A percentile compares a stretch with the other conserved stretches of the same genome.
Evolutionary conservation across 306 rosid genomes (phyloP).

Genomic region (Fagus crenata): DNA sequence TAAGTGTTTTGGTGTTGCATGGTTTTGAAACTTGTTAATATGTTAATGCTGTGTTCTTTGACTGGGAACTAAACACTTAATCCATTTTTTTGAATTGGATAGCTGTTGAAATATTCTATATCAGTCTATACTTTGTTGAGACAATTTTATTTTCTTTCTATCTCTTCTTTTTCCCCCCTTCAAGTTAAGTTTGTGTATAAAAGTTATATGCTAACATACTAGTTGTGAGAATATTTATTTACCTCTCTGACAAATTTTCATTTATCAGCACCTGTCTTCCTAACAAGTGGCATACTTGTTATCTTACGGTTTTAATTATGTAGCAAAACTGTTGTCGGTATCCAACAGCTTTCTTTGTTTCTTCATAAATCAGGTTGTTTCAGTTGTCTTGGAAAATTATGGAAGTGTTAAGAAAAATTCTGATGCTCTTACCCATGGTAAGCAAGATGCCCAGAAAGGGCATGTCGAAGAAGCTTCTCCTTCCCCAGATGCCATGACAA

Average conservation of each 20-base stretch:
- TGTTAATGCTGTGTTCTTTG: constrained; percentile 3
- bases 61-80: constrained; percentile 23
- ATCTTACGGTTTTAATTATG: constrained; percentile 4
- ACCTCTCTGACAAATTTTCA: not conserved
- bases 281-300: constrained; percentile 8
- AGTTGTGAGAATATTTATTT: not conserved
- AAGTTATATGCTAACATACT: constrained; percentile 10
- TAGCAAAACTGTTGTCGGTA: constrained; percentile 13
- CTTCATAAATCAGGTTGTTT: constrained; percentile 50
- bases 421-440: constrained; percentile 5
- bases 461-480: too few relatives aligned
- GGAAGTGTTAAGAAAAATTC: constrained; percentile 41
- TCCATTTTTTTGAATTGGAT: not conserved
- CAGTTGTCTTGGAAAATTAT: constrained; percentile 64
- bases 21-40: constrained; percentile 2
- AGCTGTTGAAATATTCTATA: constrained; percentile 7
- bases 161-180: not conserved
- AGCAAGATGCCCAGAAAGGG: not conserved
- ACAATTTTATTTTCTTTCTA: constrained; percentile 1
- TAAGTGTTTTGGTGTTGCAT: constrained; percentile 5
- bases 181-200: constrained; percentile 1
- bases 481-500: constrained; percentile 17
- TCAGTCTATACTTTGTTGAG: not conserved
- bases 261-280: constrained; percentile 8
- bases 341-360: constrained; percentile 33